Base-by-base conservation (phyloP, 2,329 filamentous ascomycete species). In the Coniella vitis region DNA sequence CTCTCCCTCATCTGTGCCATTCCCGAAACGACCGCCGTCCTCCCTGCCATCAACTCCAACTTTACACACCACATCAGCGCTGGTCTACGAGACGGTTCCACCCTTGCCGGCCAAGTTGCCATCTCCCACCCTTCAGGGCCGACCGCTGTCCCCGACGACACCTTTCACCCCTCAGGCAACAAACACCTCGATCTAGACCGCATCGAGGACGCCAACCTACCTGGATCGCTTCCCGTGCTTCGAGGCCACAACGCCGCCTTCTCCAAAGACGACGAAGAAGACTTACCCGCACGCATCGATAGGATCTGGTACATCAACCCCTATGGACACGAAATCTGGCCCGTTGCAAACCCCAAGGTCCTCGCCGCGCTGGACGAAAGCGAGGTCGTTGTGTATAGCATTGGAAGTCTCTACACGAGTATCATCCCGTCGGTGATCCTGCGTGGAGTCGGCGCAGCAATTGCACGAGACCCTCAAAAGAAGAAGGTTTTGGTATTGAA, bases 221-320 rank as follows among this genome's bases (percentile, higher is more conserved):
- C 87, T 0, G 87, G 91, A 2, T 90, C 86, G 0, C 73, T 96
- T 0, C 87, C 89, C 0, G 86, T 81, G 0, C 73, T 97, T 1
- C 78, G 90, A 7, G 83, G 86, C 49, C 87, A 86, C 44, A 87
- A 94, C 54, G 90, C 96, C 5, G 34, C 52, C 4, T 94, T 95
- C 63, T 85, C 78, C 60, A 97, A 97, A 68, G 66, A 72, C 60
- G 73, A 79, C 35, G 84, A 89, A 54, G 81, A 87, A 53, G 87
- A 91, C 47, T 73, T 97, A 1, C 78, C 87, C 0, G 76, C 85
- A 0, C 77, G 87, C 22, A 95, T 97, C 57, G 74, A 83, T 47
- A 72, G 90, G 2, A 76, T 97, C 29, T 97, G 90, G 89, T 97
- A 97, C 70, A 97, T 97, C 69, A 97, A 96, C 61, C 91, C 91